Percentiles rank a stretch among this genome's conserved stretches.
Conservation (phyloP, 2,329 filamentous ascomycete species). For the Sporothrix pallida region DNA sequence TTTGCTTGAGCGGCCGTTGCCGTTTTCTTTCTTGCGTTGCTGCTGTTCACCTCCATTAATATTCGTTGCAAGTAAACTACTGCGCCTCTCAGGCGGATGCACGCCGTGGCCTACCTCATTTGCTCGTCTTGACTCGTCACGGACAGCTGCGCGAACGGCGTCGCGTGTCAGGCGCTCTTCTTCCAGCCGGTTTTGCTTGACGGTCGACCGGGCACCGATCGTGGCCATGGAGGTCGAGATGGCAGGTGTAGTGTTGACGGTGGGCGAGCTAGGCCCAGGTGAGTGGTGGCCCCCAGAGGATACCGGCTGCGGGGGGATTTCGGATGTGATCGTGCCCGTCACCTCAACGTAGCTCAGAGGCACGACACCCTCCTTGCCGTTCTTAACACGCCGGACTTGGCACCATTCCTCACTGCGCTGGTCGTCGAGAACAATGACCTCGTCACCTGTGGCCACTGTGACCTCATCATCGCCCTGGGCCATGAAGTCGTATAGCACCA, state of each 20-base stretch:
- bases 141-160: conserved; percentile 66
- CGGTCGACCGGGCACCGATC: conserved; percentile 62
- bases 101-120: conserved; percentile 79
- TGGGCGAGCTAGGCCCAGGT: conserved; percentile 30
- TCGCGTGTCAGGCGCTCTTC: conserved; percentile 85
- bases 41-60: conserved; percentile 60
- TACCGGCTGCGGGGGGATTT: conserved; percentile 46
- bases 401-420: conserved; percentile 97
- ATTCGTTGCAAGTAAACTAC: conserved; percentile 72
- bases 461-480: conserved; percentile 97
- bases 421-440: conserved; percentile 89
- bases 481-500: conserved; percentile 93
- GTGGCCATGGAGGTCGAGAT: conserved; percentile 57
- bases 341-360: conserved; percentile 96
- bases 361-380: conserved; percentile 92
- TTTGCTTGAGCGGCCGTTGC: conserved; percentile 61
- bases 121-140: conserved; percentile 63
- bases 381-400: conserved; percentile 89
- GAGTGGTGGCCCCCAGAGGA: conserved; percentile 48
- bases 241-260: conserved; percentile 47
- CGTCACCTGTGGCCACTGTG: conserved; percentile 85
- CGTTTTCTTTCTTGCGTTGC: conserved; percentile 64
- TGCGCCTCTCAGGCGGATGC: conserved; percentile 75
- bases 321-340: conserved; percentile 66
- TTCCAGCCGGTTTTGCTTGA: conserved; percentile 79